Evolutionary conservation across 2,329 filamentous ascomycete genomes (phyloP), one percentile per base, ranked within the genome.

Genomic region (Colletotrichum spinosum): DNA sequence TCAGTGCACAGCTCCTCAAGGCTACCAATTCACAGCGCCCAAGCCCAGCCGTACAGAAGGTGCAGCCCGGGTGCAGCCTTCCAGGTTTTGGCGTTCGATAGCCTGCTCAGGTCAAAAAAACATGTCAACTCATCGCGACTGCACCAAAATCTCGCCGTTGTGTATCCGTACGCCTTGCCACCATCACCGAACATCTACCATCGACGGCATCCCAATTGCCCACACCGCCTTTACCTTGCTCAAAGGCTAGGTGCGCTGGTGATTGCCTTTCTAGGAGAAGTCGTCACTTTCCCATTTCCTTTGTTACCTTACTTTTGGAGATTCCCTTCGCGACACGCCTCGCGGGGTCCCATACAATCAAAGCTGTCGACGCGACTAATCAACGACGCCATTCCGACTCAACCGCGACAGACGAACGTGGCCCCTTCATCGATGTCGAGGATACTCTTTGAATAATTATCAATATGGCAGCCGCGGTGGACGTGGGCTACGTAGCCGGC

Each of bases 401-500:
- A 25, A 46, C 42, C 2, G 4, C n/a, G 15, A 59, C 13, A 5
- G 12, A 38, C 35, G 15, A 42, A 4, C 48, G 34, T 3, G 15
- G 17, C 13, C 15, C 38, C 46, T 9, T 2, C 39, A 55, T 67
- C 60, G 46, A 67, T 65, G 60, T 67, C 60, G 34, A 67, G 41
- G 41, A 60, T 13, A 37, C 17, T 45, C 17, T 33, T 13, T 67
- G 52, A 66, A 52, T 9, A 2, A 56, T 34, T 12, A 56, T 64
- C 52, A 77, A 68, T 67, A 82, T 82, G 80, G 80, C 80, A 72
- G 77, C 77, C 67, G 78, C 75, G 70, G 77, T 94, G 73, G 92
- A 95, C 80, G 81, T 90, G 70, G 86, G 86, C 78, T 93, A 92
- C 79, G 81, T 95, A 72, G 89, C 91, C 76, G 85, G 87, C 76